Evolutionary conservation across 2,329 filamentous ascomycete genomes (phyloP), one percentile per base, ranked within the genome.

Genomic region (Monosporascus cannonballus): DNA sequence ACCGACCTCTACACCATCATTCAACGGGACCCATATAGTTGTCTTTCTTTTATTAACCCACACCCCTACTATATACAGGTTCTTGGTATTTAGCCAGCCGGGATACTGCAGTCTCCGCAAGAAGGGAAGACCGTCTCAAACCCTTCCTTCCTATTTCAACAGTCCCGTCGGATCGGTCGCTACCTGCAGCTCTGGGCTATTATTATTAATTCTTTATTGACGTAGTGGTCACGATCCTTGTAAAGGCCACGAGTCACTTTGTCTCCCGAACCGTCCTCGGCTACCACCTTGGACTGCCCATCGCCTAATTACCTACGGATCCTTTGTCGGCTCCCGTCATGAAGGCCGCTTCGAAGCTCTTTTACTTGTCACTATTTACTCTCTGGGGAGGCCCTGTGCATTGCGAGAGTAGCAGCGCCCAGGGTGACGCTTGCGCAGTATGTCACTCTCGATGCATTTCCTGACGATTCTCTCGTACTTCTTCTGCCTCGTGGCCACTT

Each of bases 361-460:
- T 83, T 62, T 83, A 76, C 63, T 73, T 83, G 56, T 75, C 76
- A 34, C 65, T 83, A 54, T 81, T 83, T 67, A 71, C 79, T 55
- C 76, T 83, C 54, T 82, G 76, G 78, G 73, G 72, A 37, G 64
- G 73, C 44, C 69, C 74, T 44, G 75, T 71, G 24, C 71, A 70
- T 60, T 83, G 80, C 65, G 67, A 72, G 58, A 67, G 58, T 51
- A 67, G 60, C 52, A 61, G 58, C 57, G 56, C 69, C 55, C 68
- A 75, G 61, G 74, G 78, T 67, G 74, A 75, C 48, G 56, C 59
- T 61, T 83, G 80, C 63, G 71, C 75, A 68, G 80, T 83, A 79
- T 65, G 79, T 72, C 57, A 59, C 62, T 59, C 57, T 51, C 49
- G 17, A 56, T 41, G 34, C 56, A 52, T 60, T 56, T 45, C 50